A percentile compares a stretch with the other conserved stretches of the same genome.
These are phyloP conservation scores for Mallotus repandus DNA, from an alignment of 441 rosid species.

Conservation along the genomic window DNA sequence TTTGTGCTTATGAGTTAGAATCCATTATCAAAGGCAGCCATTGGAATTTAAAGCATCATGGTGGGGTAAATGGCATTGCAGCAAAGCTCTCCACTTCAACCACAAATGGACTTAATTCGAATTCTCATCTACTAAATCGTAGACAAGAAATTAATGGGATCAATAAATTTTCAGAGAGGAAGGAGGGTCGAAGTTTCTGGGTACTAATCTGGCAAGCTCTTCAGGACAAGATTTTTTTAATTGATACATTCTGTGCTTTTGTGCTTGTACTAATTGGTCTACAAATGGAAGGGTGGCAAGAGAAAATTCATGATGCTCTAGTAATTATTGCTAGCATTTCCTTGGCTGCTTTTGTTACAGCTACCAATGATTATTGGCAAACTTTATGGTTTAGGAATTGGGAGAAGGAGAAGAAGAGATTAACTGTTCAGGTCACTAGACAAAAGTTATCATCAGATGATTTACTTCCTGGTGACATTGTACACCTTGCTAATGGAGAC, in stretches of 20 bases:
- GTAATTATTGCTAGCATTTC: conserved; percentile 48
- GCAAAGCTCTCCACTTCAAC: conserved; percentile 64
- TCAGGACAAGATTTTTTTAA: conserved; percentile 48
- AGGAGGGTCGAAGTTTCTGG: conserved; percentile 54
- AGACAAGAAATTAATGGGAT: conserved; percentile 75
- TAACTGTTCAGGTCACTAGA: conserved; percentile 41
- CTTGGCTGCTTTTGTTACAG: conserved; percentile 42
- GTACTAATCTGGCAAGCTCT: conserved; percentile 49
- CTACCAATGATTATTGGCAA: conserved; percentile 44
- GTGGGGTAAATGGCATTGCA: conserved; percentile 72
- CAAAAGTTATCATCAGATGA: conserved; percentile 40
- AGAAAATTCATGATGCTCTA: conserved; percentile 53
- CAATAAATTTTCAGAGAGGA: conserved; percentile 72
- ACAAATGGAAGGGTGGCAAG: conserved; percentile 42
- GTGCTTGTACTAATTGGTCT: conserved; percentile 44
- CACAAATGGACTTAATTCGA: conserved; percentile 45
- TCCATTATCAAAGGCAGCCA: conserved; percentile 81
- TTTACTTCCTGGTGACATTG: conserved; percentile 50
- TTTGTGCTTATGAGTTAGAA: conserved; percentile 81
- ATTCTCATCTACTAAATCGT: conserved; percentile 31
- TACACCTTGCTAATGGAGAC: conserved; percentile 50
- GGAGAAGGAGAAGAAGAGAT: conserved; percentile 41
- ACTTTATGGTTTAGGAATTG: conserved; percentile 37
- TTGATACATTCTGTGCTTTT: conserved; percentile 42
- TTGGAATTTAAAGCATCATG: conserved; percentile 72